Evolutionary conservation across 495 filamentous ascomycete genomes (phyloP).

Genomic region (Neurospora sp.): DNA sequence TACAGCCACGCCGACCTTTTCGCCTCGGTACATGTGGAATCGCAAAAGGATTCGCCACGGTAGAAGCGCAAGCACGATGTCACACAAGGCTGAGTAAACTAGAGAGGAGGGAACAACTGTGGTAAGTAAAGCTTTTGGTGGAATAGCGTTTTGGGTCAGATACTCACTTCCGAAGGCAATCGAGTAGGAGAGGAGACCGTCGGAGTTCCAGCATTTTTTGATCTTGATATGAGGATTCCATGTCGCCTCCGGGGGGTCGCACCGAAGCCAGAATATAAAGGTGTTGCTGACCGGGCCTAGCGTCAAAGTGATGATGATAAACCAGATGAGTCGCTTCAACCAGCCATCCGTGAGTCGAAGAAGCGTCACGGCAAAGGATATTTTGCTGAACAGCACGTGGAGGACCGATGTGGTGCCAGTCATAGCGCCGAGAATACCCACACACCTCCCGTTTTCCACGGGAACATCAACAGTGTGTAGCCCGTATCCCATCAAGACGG

Average conservation of each 20-base stretch:
- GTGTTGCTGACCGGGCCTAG: not conserved
- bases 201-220: not conserved
- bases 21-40: conserved; percentile 19
- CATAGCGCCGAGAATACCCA: conserved; percentile 12
- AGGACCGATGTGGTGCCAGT: conserved; percentile 16
- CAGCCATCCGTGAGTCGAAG: conserved; percentile 11
- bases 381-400: conserved; percentile 12
- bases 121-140: not conserved
- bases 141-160: not conserved
- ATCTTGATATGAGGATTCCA: not conserved
- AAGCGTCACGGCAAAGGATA: conserved; percentile 19
- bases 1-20: conserved; percentile 20
- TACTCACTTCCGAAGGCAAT: not conserved
- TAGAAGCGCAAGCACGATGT: conserved; percentile 15
- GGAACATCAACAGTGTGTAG: conserved; percentile 3
- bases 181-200: not conserved
- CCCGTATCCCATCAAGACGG: conserved; percentile 11
- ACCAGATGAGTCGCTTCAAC: conserved; percentile 10
- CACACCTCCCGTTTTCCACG: conserved; percentile 2
- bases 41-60: conserved; percentile 17
- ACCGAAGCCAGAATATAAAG: not conserved
- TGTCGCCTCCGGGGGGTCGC: not conserved
- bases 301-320: conserved; percentile 13
- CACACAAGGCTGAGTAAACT: conserved; percentile 19
- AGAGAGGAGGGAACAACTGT: not conserved